A percentile compares a stretch with the other conserved stretches of the same genome.
Evolutionary conservation across 768 basidiomycete species (phyloP).

Genomic region (Kondoa malvinella): DNA sequence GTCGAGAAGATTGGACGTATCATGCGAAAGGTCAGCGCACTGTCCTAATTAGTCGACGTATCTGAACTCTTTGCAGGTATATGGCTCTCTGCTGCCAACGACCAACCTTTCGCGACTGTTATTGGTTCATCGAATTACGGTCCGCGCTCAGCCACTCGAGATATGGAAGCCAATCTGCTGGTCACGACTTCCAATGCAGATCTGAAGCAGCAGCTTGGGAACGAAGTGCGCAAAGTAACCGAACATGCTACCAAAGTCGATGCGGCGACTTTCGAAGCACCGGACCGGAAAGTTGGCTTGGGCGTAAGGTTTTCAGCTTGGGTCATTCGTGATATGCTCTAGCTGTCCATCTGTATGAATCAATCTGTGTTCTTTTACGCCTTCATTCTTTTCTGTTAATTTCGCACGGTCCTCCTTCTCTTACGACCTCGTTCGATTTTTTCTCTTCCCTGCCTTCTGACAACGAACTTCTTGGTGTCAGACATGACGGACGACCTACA

Average conservation of each 20-base stretch:
- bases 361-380: not conserved
- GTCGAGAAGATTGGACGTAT: conserved; percentile 80
- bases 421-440: not conserved
- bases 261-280: conserved; percentile 16
- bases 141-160: conserved; percentile 21
- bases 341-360: not conserved
- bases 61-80: conserved; percentile 16
- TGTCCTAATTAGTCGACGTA: not conserved
- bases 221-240: conserved; percentile 20
- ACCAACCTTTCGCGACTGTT: conserved; percentile 22
- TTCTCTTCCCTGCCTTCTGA: not conserved
- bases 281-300: conserved; percentile 21
- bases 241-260: conserved; percentile 19
- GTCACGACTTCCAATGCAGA: conserved; percentile 18
- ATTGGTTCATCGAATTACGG: conserved; percentile 28
- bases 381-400: not conserved
- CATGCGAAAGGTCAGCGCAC: conserved; percentile 71
- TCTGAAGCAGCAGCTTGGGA: conserved; percentile 18
- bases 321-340: conserved; percentile 5
- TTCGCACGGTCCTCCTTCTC: not conserved
- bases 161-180: conserved; percentile 25
- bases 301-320: conserved; percentile 22
- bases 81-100: conserved; percentile 21
- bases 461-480: not conserved
- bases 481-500: not conserved